A percentile compares a stretch with the other conserved stretches of the same genome.
phyloP scores from a whole-genome alignment of 352 stramenopile genomes.

The Saprolegnia diclina region DNA sequence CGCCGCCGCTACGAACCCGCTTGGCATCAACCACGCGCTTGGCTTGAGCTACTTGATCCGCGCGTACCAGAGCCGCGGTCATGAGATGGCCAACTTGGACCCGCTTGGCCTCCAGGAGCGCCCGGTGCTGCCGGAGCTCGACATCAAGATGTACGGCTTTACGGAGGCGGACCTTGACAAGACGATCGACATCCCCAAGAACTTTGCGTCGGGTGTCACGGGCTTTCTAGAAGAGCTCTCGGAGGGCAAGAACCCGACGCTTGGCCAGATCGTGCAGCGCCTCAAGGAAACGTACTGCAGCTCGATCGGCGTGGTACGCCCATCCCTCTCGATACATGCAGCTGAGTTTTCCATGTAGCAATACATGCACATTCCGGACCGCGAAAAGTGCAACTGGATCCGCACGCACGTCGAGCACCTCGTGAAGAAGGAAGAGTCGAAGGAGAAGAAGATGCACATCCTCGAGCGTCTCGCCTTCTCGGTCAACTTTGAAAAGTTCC shows the following conservation, averaged over 20 bases:
- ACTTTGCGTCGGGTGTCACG: conserved; percentile 82
- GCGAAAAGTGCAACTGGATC: conserved; percentile 98
- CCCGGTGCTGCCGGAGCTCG: conserved; percentile 67
- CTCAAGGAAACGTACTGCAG: conserved; percentile 97
- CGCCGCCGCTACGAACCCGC: conserved; percentile 26
- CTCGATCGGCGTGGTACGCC: conserved; percentile 88
- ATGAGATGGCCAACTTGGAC: conserved; percentile 95
- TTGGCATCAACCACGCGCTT: conserved; percentile 68
- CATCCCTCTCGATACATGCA: not conserved
- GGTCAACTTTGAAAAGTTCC: conserved; percentile 98
- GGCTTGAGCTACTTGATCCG: conserved; percentile 96
- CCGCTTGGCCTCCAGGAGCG: conserved; percentile 88
- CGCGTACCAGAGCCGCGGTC: conserved; percentile 95
- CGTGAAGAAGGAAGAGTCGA: conserved; percentile 60
- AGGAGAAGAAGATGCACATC: conserved; percentile 95
- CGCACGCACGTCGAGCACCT: conserved; percentile 81
- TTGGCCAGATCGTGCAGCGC: conserved; percentile 92
- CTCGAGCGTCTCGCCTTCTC: conserved; percentile 95
- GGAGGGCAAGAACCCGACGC: conserved; percentile 65
- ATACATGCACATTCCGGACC: conserved; percentile 98
- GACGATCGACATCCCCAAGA: conserved; percentile 80
- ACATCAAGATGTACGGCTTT: conserved; percentile 92
- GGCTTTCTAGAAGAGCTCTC: conserved; percentile 84
- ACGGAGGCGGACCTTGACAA: conserved; percentile 84
- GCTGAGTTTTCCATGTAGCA: conserved; percentile 45